A percentile compares a stretch with the other conserved stretches of the same genome.
phyloP scores from a whole-genome alignment of 306 rosid genomes.

The Castanopsis chinensis region DNA sequence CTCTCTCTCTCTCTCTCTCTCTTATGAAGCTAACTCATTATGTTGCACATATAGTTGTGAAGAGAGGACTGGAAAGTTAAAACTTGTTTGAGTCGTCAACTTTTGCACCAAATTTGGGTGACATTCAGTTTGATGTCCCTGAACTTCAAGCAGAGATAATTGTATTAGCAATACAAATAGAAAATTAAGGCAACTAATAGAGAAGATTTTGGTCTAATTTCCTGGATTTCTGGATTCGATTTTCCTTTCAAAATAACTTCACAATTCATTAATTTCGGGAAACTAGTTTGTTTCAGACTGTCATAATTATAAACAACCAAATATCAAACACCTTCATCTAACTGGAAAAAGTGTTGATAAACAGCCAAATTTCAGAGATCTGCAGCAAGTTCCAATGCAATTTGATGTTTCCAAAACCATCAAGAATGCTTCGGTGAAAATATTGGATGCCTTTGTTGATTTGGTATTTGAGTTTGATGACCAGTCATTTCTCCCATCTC shows the following conservation, averaged over 20 bases:
- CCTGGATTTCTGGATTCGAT: too few species aligned
- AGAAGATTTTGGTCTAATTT: too few species aligned
- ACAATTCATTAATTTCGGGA: too few species aligned
- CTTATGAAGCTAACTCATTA: neutral
- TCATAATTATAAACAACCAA: too few species aligned
- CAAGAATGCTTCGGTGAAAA: slow-evolving; percentile 15
- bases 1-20: neutral
- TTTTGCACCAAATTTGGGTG: too few species aligned
- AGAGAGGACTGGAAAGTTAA: neutral
- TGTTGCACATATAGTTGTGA: neutral
- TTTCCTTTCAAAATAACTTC: too few species aligned
- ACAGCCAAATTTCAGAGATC: slow-evolving; percentile 34
- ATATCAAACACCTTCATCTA: neutral
- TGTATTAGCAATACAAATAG: too few species aligned
- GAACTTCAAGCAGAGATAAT: too few species aligned
- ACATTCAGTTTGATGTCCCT: too few species aligned
- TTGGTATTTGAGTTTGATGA: slow-evolving; percentile 55
- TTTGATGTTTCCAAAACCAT: slow-evolving; percentile 31
- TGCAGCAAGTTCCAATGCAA: slow-evolving; percentile 27
- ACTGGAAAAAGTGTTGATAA: neutral
- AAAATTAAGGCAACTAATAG: neutral
- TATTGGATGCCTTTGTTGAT: slow-evolving; percentile 64
- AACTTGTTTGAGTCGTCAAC: neutral
- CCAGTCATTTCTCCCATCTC: slow-evolving; percentile 59
- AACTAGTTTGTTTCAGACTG: neutral